Percentiles rank a stretch among this genome's conserved stretches.
phyloP scores from a whole-genome alignment of 192 early-diverging fungal species.

The Linnemannia elongata region DNA sequence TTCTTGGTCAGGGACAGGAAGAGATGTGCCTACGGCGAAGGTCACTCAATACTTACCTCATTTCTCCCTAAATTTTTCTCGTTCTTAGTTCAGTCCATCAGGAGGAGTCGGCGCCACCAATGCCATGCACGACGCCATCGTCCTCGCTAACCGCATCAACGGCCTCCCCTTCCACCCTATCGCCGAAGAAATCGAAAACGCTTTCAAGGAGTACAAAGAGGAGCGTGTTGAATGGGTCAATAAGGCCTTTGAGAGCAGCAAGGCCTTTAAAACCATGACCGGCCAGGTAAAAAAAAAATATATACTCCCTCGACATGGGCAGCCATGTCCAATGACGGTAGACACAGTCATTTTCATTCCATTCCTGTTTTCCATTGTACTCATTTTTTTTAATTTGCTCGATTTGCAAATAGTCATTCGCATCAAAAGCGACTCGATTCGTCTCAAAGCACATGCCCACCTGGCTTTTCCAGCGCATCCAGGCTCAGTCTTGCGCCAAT shows the following conservation, averaged over 20 bases:
- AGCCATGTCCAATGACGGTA: no score
- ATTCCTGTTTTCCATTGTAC: neutral
- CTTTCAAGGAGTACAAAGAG: slow-evolving; percentile 20
- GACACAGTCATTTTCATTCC: no score
- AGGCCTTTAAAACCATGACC: neutral
- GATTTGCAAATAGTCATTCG: neutral
- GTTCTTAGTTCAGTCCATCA: neutral
- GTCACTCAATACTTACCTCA: neutral
- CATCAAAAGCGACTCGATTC: neutral
- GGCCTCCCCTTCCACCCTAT: neutral
- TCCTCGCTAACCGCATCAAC: slow-evolving; percentile 24
- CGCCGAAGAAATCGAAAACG: neutral
- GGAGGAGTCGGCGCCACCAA: neutral
- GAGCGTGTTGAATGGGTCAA: slow-evolving; percentile 4
- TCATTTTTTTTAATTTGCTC: no score
- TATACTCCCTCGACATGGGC: no score
- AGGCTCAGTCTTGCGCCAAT: neutral
- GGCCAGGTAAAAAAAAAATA: neutral
- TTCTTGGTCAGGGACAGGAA: neutral
- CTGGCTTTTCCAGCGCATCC: slow-evolving; percentile 1
- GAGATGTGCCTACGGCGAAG: neutral
- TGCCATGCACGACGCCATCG: slow-evolving; percentile 35
- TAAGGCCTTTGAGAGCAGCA: neutral
- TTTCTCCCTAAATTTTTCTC: neutral
- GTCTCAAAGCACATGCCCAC: neutral